Base-by-base conservation (phyloP, 1,284 basidiomycete species). In the Puccinia coronata region DNA sequence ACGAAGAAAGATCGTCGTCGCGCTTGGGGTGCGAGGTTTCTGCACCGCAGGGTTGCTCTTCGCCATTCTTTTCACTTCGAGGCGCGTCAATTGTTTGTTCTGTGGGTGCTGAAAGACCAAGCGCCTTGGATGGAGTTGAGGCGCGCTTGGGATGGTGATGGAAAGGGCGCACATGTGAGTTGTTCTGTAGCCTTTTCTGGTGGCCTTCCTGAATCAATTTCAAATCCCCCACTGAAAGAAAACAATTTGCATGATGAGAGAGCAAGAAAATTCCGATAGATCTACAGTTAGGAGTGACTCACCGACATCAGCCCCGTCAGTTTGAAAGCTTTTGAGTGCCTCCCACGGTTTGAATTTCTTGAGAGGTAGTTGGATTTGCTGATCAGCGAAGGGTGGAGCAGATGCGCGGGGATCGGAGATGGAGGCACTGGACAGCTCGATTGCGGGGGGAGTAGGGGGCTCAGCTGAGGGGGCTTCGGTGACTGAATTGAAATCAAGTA, bases 251-350 rank as follows among this genome's bases (percentile, higher is more conserved):
- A 57, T 25, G 20, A 18, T 25, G 23, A 47, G n/a, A 34, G 43
- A 25, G 47, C 8, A 59, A 20, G 36, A 16, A 25, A 51, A 41
- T n/a, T 3, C 6, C 11, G 43, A 1, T 47, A 47, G 12, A 63
- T 39, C 23, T 1, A 39, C 18, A 8, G 53, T n/a, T 41, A 9
- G 43, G 31, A 12, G 5, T n/a, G n/a, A 77, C 75, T 36, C 31
- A 79, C 67, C 69, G 5, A 72, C 78, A 51, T 80, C 69, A 63
- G 67, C 6, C 41, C 69, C 63, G 39, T 79, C 78, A 6, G 78
- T 80, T 72, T 80, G 69, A 18, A 80, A 71, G 31, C 69, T 69
- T 71, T 80, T 80, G 41, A 80, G 78, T n/a, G 78, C 69, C 31
- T 71, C 78, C 78, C 78, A 80, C 1, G 78, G 69, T 49, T 70